Evolutionary conservation across 2,329 filamentous ascomycete genomes (phyloP).

Genomic region (Zalaria sp.): DNA sequence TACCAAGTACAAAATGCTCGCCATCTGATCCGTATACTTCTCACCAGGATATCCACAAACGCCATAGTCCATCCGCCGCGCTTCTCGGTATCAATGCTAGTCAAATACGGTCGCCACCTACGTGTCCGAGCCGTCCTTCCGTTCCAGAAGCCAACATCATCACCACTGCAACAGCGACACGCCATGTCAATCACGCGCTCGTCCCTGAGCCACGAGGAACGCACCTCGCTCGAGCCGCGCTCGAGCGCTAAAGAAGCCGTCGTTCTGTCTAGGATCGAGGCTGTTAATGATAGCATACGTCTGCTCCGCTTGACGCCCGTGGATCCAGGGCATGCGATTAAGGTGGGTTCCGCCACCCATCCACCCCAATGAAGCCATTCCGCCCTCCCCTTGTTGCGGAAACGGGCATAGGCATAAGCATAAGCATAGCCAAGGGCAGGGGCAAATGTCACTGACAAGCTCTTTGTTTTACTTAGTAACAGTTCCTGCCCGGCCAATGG

Average conservation of each 20-base stretch:
- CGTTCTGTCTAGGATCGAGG: constrained; percentile 43
- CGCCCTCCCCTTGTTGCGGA: constrained; percentile 1
- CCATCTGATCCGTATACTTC: too few species aligned
- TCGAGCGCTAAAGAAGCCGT: constrained; percentile 51
- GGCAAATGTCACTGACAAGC: too few species aligned
- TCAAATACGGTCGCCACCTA: too few species aligned
- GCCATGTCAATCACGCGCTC: constrained; percentile 18
- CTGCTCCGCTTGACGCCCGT: constrained; percentile 52
- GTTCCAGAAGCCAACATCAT: too few species aligned
- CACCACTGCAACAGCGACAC: neutral
- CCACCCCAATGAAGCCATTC: neutral
- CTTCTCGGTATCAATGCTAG: too few species aligned
- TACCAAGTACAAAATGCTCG: too few species aligned
- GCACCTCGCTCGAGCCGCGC: constrained; percentile 62
- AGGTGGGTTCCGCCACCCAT: constrained; percentile 7
- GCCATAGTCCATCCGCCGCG: too few species aligned
- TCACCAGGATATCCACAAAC: too few species aligned
- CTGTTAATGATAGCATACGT: constrained; percentile 55
- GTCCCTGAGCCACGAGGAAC: constrained; percentile 44
- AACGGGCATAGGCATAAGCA: neutral
- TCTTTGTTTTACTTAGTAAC: constrained; percentile 10
- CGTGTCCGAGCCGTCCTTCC: too few species aligned
- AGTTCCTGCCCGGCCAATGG: constrained; percentile 80
- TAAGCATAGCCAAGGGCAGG: too few species aligned
- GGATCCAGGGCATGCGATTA: constrained; percentile 21